Percentiles rank a stretch among this genome's conserved stretches.
Conservation (phyloP, 179 eudicot species). For the Carnegiea gigantea region DNA sequence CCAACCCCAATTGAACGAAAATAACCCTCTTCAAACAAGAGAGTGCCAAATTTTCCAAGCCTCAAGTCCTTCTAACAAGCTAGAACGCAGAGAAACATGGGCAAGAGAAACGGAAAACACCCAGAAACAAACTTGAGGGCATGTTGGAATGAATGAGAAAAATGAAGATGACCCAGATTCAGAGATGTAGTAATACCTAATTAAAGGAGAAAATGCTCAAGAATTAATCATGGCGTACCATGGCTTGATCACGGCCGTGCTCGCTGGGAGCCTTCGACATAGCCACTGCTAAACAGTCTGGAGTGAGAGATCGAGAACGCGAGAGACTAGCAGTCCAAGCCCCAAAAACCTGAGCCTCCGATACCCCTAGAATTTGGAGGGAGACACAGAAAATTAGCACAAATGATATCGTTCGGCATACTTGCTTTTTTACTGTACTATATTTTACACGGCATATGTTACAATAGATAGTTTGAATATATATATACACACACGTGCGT, state of each 20-base stretch:
- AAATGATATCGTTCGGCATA: no score
- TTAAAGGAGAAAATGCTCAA: neutral
- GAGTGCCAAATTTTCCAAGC: neutral
- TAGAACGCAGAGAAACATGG: neutral
- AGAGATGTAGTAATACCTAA: neutral
- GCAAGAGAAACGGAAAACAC: neutral
- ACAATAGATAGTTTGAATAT: no score
- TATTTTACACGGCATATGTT: no score
- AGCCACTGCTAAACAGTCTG: neutral
- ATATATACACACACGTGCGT: no score
- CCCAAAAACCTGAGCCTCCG: neutral
- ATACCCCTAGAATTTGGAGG: no score
- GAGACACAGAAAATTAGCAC: no score
- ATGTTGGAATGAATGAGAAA: neutral
- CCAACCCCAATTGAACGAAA: neutral
- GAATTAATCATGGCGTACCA: slow-evolving; percentile 18
- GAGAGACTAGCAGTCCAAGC: neutral
- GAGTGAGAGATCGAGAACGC: slow-evolving; percentile 11
- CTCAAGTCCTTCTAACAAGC: neutral
- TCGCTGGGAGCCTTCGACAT: slow-evolving; percentile 37
- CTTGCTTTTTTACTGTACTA: no score
- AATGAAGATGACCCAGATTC: neutral
- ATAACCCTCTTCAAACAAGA: neutral
- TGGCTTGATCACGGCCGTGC: slow-evolving; percentile 42
- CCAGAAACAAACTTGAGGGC: neutral